Evolutionary conservation across 495 filamentous ascomycete genomes (phyloP).

Genomic region (Aspergillus heteromorphus): DNA sequence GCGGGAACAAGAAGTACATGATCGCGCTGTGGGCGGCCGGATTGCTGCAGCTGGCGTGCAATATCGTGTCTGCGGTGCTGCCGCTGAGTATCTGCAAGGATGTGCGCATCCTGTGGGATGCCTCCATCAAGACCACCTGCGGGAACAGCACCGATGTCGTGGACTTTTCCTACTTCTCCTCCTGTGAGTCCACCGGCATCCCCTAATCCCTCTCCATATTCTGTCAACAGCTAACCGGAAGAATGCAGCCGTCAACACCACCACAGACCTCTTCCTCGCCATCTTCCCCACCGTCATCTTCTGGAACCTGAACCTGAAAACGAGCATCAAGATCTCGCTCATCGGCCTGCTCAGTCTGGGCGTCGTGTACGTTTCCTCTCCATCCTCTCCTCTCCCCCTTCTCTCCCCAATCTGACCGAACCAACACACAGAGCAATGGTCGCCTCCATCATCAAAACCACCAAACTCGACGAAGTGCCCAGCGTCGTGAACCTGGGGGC

Average conservation of each 20-base stretch:
- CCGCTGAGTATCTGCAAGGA: slow-evolving; percentile 28
- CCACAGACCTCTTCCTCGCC: slow-evolving; percentile 38
- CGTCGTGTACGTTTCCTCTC: slow-evolving; percentile 24
- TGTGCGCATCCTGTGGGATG: slow-evolving; percentile 23
- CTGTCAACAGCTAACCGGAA: too few relatives aligned
- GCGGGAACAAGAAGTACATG: slow-evolving; percentile 22
- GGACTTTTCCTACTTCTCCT: slow-evolving; percentile 31
- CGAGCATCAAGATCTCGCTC: slow-evolving; percentile 34
- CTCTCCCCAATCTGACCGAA: neutral
- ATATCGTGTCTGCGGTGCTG: slow-evolving; percentile 26
- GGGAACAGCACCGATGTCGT: slow-evolving; percentile 20
- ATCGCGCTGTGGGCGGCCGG: slow-evolving; percentile 24
- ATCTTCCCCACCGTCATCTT: slow-evolving; percentile 38
- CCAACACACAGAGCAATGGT: slow-evolving; percentile 26
- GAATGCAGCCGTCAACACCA: slow-evolving; percentile 39
- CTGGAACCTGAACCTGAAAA: slow-evolving; percentile 39
- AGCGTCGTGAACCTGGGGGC: slow-evolving; percentile 29
- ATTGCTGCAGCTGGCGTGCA: slow-evolving; percentile 24
- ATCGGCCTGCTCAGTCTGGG: slow-evolving; percentile 38
- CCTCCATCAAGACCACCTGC: slow-evolving; percentile 22
- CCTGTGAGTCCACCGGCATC: slow-evolving; percentile 18
- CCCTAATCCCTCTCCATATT: neutral
- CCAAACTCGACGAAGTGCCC: slow-evolving; percentile 30
- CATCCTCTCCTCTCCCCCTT: neutral
- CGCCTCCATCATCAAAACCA: slow-evolving; percentile 42